phyloP scores from a whole-genome alignment of 257 asterid genomes.

The Hygrophila difformis region DNA sequence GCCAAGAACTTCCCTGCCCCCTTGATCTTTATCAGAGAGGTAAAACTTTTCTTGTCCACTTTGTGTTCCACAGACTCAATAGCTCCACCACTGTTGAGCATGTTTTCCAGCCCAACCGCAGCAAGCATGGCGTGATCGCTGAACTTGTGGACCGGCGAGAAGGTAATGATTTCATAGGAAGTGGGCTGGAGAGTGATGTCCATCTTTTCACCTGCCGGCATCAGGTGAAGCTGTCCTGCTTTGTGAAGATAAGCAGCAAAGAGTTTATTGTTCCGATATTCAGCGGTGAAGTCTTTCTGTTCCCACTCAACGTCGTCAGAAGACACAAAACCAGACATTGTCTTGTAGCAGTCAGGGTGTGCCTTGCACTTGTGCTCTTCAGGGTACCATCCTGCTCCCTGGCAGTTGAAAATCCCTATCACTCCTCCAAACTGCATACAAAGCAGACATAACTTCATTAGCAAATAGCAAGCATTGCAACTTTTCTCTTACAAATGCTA shows the following conservation, averaged over 20 bases:
- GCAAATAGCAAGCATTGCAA: background rate
- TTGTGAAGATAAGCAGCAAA: conserved; percentile 42
- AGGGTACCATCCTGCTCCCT: conserved; percentile 81
- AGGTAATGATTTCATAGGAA: conserved; percentile 47
- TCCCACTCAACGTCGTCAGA: conserved; percentile 44
- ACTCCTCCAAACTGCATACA: conserved; percentile 55
- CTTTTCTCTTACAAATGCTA: conserved; percentile 9
- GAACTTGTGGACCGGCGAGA: conserved; percentile 39
- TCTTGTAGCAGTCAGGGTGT: conserved; percentile 49
- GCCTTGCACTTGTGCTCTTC: conserved; percentile 57
- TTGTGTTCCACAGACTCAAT: conserved; percentile 20
- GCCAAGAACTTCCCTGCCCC: conserved; percentile 49
- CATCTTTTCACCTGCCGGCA: conserved; percentile 21
- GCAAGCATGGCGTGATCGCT: conserved; percentile 32
- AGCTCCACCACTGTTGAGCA: conserved; percentile 61
- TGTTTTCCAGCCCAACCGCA: conserved; percentile 48
- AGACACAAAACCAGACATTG: conserved; percentile 30
- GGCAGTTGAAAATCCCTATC: conserved; percentile 67
- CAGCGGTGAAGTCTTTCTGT: conserved; percentile 31
- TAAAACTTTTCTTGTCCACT: background rate
- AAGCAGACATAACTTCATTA: background rate
- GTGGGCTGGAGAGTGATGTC: conserved; percentile 43
- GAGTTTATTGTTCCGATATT: conserved; percentile 40
- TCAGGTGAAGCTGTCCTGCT: conserved; percentile 24
- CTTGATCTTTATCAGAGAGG: conserved; percentile 36